These are phyloP conservation scores for Myriosclerotinia curreyana DNA, from an alignment of 2,329 filamentous ascomycete genomes.

Conservation along the genomic window DNA sequence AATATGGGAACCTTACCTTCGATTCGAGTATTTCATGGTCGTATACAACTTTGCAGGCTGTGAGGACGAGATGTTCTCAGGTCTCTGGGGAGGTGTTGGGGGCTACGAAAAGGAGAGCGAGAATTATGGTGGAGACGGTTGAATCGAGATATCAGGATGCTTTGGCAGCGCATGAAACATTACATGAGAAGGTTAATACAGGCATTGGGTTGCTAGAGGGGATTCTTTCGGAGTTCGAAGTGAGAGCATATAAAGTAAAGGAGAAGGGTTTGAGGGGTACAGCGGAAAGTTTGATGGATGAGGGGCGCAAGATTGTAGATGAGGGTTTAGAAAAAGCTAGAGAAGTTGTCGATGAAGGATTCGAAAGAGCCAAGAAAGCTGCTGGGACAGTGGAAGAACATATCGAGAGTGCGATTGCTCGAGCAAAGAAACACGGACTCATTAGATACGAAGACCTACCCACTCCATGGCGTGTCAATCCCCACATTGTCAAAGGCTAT, in stretches of 20 bases:
- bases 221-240: conserved; percentile 83
- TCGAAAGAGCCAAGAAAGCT: conserved; percentile 78
- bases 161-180: conserved; percentile 75
- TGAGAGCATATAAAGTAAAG: conserved; percentile 72
- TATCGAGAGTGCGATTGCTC: conserved; percentile 71
- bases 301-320: conserved; percentile 76
- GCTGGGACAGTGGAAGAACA: conserved; percentile 80
- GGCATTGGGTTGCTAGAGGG: conserved; percentile 82
- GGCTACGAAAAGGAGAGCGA: conserved; percentile 76
- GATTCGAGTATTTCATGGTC: conserved; percentile 82
- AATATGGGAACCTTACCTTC: conserved; percentile 77
- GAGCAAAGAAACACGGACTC: conserved; percentile 75
- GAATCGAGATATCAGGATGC: conserved; percentile 86
- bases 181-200: conserved; percentile 88
- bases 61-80: conserved; percentile 82
- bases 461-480: conserved; percentile 89
- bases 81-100: conserved; percentile 89
- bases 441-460: conserved; percentile 89
- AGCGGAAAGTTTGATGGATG: conserved; percentile 70
- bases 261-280: conserved; percentile 73
- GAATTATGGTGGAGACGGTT: conserved; percentile 88
- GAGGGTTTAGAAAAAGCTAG: conserved; percentile 71
- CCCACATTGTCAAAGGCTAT: conserved; percentile 87
- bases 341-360: conserved; percentile 74
- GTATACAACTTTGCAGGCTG: conserved; percentile 80